Evolutionary conservation across 306 rosid species (phyloP).

Genomic region (Cyclanthera cordifolia): DNA sequence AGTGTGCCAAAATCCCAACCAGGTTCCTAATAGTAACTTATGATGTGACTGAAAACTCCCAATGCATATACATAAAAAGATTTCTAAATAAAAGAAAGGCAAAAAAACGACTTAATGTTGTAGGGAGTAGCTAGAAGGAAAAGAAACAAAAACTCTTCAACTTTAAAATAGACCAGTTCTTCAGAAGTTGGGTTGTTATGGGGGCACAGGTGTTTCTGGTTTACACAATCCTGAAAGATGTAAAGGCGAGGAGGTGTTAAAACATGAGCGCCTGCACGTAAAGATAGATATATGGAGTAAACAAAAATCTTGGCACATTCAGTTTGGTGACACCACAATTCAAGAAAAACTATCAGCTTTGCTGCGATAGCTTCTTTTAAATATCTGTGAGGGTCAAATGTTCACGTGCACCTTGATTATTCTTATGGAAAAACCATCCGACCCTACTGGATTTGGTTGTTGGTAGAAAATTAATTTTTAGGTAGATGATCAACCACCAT

Average conservation of each 20-base stretch:
- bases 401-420: no score
- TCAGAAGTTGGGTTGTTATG: neutral
- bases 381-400: no score
- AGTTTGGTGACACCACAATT: no score
- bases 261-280: neutral
- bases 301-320: neutral
- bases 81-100: neutral
- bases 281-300: neutral
- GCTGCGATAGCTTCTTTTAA: no score
- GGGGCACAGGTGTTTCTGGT: slow-evolving; percentile 1
- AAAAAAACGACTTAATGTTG: neutral
- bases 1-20: neutral
- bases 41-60: neutral
- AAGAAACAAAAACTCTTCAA: neutral
- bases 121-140: neutral
- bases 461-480: no score
- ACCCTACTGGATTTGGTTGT: no score
- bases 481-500: no score
- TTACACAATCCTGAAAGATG: slow-evolving; percentile 12
- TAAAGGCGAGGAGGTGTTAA: slow-evolving; percentile 1
- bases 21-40: neutral
- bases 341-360: no score
- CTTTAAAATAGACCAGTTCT: slow-evolving; percentile 7
- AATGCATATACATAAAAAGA: neutral
- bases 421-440: no score